Evolutionary conservation across 2,329 filamentous ascomycete genomes (phyloP).

Genomic region (Tolypocladium sp.): DNA sequence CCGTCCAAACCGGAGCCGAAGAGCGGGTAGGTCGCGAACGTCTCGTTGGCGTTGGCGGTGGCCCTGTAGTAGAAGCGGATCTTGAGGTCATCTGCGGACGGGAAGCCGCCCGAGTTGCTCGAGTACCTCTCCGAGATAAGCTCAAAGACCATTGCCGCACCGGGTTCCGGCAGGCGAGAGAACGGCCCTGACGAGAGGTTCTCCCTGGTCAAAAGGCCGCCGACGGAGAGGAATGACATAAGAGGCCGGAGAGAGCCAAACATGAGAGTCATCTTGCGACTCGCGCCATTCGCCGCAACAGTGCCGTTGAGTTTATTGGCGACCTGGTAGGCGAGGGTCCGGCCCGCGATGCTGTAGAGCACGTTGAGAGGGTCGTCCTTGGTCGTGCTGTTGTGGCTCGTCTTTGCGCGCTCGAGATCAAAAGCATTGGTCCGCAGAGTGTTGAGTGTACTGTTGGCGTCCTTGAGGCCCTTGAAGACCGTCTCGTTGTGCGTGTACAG

Average conservation of each 20-base stretch:
- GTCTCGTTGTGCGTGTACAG: slow-evolving; percentile 41
- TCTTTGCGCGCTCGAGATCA: slow-evolving; percentile 50
- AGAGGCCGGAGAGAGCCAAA: slow-evolving; percentile 48
- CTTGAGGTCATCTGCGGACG: slow-evolving; percentile 28
- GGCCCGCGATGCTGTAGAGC: slow-evolving; percentile 41
- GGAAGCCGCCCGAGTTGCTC: slow-evolving; percentile 10
- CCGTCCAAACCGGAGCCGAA: slow-evolving; percentile 27
- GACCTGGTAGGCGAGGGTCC: slow-evolving; percentile 38
- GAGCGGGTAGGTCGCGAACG: slow-evolving; percentile 27
- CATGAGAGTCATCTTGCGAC: slow-evolving; percentile 40
- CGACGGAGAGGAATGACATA: slow-evolving; percentile 43
- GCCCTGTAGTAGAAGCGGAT: slow-evolving; percentile 51
- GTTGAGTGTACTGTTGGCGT: slow-evolving; percentile 23
- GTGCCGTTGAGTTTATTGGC: slow-evolving; percentile 30
- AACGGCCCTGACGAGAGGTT: slow-evolving; percentile 37
- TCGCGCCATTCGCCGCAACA: slow-evolving; percentile 27
- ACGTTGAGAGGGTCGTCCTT: slow-evolving; percentile 20
- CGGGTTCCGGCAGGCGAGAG: slow-evolving; percentile 51
- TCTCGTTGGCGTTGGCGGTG: slow-evolving; percentile 26
- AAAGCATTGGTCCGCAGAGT: slow-evolving; percentile 54
- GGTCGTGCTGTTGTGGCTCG: slow-evolving; percentile 44
- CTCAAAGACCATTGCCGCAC: slow-evolving; percentile 69
- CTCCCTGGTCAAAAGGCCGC: slow-evolving; percentile 34
- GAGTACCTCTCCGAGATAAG: slow-evolving; percentile 24
- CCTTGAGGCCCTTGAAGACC: slow-evolving; percentile 26